Conservation (phyloP, 139 green algal species). For the Tetratostichococcus sp. region DNA sequence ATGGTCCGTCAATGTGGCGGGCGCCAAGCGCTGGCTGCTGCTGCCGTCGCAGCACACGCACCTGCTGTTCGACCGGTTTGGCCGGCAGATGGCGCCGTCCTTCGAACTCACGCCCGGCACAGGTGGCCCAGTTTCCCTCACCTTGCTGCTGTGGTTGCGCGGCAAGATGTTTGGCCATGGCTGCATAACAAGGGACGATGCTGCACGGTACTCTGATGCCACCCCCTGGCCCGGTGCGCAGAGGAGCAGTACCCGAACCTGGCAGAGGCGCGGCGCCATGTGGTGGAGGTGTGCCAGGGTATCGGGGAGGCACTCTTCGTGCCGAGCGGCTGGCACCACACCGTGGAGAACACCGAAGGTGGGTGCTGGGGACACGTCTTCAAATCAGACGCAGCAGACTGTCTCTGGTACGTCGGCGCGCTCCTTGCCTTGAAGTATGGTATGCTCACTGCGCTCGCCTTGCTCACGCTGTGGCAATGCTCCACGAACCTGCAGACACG, state of each 20-base stretch:
- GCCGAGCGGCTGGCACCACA: conserved; percentile 87
- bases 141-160: too few species aligned
- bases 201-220: too few species aligned
- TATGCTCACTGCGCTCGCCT: too few species aligned
- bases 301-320: conserved; percentile 85
- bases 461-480: not conserved
- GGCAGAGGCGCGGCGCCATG: conserved; percentile 12
- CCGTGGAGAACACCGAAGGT: conserved; percentile 70
- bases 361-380: too few species aligned
- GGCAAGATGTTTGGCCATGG: too few species aligned
- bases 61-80: conserved; percentile 43
- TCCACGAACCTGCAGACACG: conserved; percentile 25
- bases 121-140: not conserved
- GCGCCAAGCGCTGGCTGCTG: conserved; percentile 71
- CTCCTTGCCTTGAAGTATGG: too few species aligned
- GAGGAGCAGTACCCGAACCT: conserved; percentile 36
- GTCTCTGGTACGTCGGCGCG: too few species aligned
- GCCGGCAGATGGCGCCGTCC: conserved; percentile 23
- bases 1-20: conserved; percentile 78
- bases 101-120: conserved; percentile 9
- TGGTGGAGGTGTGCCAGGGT: conserved; percentile 54
- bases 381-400: too few species aligned
- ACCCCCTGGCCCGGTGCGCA: too few species aligned
- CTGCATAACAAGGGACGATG: too few species aligned
- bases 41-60: conserved; percentile 57